phyloP scores from a whole-genome alignment of 805 yeast species.

The Saccharomycopsis microspora region DNA sequence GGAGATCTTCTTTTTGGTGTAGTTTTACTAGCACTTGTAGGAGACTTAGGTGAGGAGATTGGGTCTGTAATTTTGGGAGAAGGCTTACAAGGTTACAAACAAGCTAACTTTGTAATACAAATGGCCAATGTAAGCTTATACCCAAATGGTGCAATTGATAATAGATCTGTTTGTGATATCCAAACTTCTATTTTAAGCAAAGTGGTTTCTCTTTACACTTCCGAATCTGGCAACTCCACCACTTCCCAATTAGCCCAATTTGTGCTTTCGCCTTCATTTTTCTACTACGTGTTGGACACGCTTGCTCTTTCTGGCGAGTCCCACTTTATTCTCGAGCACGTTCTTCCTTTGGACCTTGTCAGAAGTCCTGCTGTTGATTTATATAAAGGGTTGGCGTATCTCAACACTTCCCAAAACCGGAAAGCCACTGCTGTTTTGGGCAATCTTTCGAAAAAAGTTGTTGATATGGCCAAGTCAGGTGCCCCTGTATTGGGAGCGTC shows the following conservation, averaged over 20 bases:
- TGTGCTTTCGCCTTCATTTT: constrained; percentile 15
- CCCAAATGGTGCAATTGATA: constrained; percentile 8
- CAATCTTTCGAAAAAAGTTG: constrained; percentile 21
- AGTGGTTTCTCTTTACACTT: constrained; percentile 6
- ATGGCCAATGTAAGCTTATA: constrained; percentile 17
- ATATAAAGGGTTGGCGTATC: constrained; percentile 18
- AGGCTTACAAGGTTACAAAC: constrained; percentile 17
- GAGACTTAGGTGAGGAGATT: constrained; percentile 26
- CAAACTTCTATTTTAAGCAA: constrained; percentile 7
- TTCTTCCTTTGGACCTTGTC: not conserved
- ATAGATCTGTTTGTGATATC: constrained; percentile 5
- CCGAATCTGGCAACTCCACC: constrained; percentile 1
- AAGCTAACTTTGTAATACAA: constrained; percentile 16
- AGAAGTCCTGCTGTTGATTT: constrained; percentile 18
- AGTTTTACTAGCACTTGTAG: constrained; percentile 24
- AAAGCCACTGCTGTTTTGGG: constrained; percentile 24
- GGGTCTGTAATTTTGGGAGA: constrained; percentile 16
- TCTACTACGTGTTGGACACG: constrained; percentile 3
- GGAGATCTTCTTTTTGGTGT: constrained; percentile 24
- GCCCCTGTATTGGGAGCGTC: constrained; percentile 2
- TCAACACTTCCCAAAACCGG: constrained; percentile 20
- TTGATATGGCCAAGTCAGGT: constrained; percentile 18
- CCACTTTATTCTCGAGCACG: constrained; percentile 4
- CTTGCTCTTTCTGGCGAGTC: constrained; percentile 2
- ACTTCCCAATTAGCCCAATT: not conserved